Evolutionary conservation across 2,329 filamentous ascomycete genomes (phyloP).

Genomic region (Trichocomaceae sp.): DNA sequence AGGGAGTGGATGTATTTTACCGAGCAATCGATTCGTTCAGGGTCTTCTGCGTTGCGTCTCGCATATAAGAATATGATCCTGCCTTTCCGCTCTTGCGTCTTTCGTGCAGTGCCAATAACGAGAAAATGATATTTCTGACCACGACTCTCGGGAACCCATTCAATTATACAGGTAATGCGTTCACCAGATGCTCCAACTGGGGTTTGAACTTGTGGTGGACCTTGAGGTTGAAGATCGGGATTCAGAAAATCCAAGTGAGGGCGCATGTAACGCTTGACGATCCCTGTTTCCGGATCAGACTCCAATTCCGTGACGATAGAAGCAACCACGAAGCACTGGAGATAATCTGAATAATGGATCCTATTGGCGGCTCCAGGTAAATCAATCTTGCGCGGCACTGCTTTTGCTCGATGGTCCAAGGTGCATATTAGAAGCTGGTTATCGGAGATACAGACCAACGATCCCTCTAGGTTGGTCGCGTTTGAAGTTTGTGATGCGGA

Average conservation of each 20-base stretch:
- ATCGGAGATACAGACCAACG: slow-evolving; percentile 44
- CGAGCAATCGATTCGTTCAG: slow-evolving; percentile 26
- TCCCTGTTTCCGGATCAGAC: slow-evolving; percentile 20
- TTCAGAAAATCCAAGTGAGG: slow-evolving; percentile 36
- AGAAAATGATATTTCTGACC: slow-evolving; percentile 36
- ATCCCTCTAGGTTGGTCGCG: slow-evolving; percentile 29
- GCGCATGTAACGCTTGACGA: slow-evolving; percentile 27
- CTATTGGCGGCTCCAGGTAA: slow-evolving; percentile 38
- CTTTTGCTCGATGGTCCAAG: slow-evolving; percentile 37
- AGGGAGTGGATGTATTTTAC: slow-evolving; percentile 33
- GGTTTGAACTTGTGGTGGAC: slow-evolving; percentile 17
- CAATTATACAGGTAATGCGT: slow-evolving; percentile 36
- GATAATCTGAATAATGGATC: slow-evolving; percentile 40
- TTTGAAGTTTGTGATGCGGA: slow-evolving; percentile 19
- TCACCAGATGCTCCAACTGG: slow-evolving; percentile 33
- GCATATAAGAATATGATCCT: slow-evolving; percentile 35
- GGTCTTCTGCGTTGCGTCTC: slow-evolving; percentile 21
- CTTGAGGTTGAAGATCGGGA: slow-evolving; percentile 1
- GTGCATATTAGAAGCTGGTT: slow-evolving; percentile 44
- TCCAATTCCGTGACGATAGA: slow-evolving; percentile 27
- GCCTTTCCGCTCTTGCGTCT: slow-evolving; percentile 25
- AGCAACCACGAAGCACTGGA: slow-evolving; percentile 46
- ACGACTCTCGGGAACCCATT: slow-evolving; percentile 33
- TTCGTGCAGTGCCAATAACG: slow-evolving; percentile 34
- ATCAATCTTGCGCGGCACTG: slow-evolving; percentile 35